Evolutionary conservation across 1,284 basidiomycete genomes (phyloP).

Genomic region (Gomphus bonarii): DNA sequence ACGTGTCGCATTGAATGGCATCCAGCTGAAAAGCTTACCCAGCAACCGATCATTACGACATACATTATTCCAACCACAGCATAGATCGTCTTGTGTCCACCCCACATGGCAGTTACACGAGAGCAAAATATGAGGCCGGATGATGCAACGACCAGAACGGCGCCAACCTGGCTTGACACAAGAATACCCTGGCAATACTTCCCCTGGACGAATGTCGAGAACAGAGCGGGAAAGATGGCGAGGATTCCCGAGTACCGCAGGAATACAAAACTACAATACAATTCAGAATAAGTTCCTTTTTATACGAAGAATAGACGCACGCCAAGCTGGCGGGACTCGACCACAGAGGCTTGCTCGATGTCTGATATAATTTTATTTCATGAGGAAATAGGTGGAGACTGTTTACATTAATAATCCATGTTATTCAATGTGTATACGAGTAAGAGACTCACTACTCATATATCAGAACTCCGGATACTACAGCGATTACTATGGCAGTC

Average conservation of each 20-base stretch:
- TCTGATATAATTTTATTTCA: not conserved
- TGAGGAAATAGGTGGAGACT: not conserved
- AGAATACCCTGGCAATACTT: conserved; percentile 14
- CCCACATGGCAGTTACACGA: conserved; percentile 15
- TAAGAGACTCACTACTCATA: not conserved
- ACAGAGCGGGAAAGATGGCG: conserved; percentile 14
- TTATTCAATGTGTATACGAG: not conserved
- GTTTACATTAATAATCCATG: not conserved
- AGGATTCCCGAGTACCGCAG: conserved; percentile 15
- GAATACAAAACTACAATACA: conserved; percentile 11
- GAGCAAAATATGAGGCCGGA: conserved; percentile 15
- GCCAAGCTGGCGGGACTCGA: not conserved
- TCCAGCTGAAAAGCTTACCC: not conserved
- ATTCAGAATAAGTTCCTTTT: not conserved
- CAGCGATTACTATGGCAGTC: not conserved
- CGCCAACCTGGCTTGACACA: conserved; percentile 11
- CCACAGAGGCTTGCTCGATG: not conserved
- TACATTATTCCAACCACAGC: not conserved
- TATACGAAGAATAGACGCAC: not conserved
- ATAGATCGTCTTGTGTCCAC: conserved; percentile 3
- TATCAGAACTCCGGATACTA: not conserved
- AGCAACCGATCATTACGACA: not conserved
- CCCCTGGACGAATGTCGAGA: conserved; percentile 14
- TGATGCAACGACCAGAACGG: conserved; percentile 11
- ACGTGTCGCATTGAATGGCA: not conserved